Conservation (phyloP, 257 asterid genomes). For the Solanum ossicruentum region DNA sequence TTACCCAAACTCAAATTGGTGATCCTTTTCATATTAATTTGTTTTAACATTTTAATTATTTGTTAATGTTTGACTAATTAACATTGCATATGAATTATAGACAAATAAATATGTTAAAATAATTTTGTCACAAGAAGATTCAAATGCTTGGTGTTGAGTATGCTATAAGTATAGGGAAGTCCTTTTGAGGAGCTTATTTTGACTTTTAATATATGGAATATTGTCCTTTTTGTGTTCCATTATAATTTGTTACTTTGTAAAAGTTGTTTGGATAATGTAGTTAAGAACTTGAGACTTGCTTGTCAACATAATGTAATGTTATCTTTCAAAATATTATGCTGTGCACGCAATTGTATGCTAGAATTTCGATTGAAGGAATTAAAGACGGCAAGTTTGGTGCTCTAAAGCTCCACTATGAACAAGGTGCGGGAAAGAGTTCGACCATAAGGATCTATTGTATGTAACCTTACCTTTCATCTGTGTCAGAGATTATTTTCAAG, state of each 20-base stretch:
- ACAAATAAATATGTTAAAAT: too few species aligned
- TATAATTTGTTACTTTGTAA: not conserved
- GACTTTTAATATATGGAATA: not conserved
- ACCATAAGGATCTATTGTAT: too few species aligned
- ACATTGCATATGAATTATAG: too few species aligned
- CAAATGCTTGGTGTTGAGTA: not conserved
- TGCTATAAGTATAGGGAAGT: not conserved
- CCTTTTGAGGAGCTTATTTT: not conserved
- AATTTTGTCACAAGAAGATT: too few species aligned
- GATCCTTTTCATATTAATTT: too few species aligned
- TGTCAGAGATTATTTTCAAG: too few species aligned
- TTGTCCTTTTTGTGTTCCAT: not conserved
- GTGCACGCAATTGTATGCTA: not conserved
- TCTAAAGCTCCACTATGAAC: too few species aligned
- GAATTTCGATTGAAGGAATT: not conserved
- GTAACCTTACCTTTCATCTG: accelerated
- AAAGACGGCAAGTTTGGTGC: too few species aligned
- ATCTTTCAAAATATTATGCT: not conserved
- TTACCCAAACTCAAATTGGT: too few species aligned
- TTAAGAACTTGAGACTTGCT: not conserved
- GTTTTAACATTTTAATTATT: too few species aligned
- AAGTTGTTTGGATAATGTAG: not conserved
- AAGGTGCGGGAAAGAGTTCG: too few species aligned
- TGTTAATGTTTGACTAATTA: too few species aligned
- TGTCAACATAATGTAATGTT: not conserved